Conservation (phyloP, 805 yeast genomes). For the Kuraishia borneana region DNA sequence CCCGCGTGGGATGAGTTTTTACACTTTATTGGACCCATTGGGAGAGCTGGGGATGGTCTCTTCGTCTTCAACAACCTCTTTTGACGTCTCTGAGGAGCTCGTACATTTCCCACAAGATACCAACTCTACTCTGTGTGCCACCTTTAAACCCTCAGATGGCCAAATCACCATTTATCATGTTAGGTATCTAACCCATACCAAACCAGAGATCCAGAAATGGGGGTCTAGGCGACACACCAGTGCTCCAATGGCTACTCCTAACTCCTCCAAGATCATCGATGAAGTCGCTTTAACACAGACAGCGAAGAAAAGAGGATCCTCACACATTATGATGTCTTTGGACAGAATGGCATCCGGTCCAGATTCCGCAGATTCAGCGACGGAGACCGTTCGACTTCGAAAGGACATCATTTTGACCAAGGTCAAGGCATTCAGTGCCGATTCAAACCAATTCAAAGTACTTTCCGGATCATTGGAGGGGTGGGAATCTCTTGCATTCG, state of each 20-base stretch:
- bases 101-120: slow-evolving; percentile 38
- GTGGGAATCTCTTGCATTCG: slow-evolving; percentile 52
- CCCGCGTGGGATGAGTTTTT: not conserved
- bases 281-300: slow-evolving; percentile 1
- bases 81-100: slow-evolving; percentile 46
- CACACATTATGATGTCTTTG: slow-evolving; percentile 26
- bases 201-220: not conserved
- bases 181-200: slow-evolving; percentile 23
- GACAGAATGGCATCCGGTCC: slow-evolving; percentile 28
- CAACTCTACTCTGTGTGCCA: slow-evolving; percentile 37
- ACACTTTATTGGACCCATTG: slow-evolving; percentile 50
- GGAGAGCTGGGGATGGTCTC: slow-evolving; percentile 63
- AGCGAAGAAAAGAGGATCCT: slow-evolving; percentile 17
- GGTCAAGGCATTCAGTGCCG: not conserved
- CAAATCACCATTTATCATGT: slow-evolving; percentile 44
- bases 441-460: slow-evolving; percentile 20
- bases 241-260: slow-evolving; percentile 22
- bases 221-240: not conserved
- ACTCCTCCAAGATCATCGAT: slow-evolving; percentile 28
- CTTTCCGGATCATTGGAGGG: slow-evolving; percentile 31
- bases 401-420: slow-evolving; percentile 62
- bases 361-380: slow-evolving; percentile 7
- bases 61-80: slow-evolving; percentile 58
- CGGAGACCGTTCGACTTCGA: slow-evolving; percentile 26
- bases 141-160: slow-evolving; percentile 36